Conservation (phyloP, 352 stramenopile species). For the Peronospora farinosa region DNA sequence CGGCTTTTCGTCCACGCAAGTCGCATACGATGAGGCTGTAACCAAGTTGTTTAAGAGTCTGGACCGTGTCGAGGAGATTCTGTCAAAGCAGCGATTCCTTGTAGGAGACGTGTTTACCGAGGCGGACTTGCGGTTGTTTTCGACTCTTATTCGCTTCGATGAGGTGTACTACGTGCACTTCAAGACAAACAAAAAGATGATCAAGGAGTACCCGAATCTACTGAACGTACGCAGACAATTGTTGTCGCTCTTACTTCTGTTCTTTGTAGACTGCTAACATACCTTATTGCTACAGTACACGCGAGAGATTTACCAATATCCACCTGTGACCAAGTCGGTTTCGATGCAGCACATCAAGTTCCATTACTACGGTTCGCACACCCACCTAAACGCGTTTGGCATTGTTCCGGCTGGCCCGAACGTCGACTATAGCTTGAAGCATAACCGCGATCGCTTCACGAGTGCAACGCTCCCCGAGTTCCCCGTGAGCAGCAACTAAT, state of each 20-base stretch:
- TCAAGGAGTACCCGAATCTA: conserved; percentile 86
- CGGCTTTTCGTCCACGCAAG: conserved; percentile 86
- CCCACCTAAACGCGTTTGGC: conserved; percentile 89
- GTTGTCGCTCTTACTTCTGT: neutral
- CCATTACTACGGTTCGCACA: conserved; percentile 95
- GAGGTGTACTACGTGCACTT: conserved; percentile 84
- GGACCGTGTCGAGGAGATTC: conserved; percentile 63
- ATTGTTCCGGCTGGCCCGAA: conserved; percentile 88
- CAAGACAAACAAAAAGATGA: conserved; percentile 85
- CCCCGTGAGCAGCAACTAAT: conserved; percentile 14
- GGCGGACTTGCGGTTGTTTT: conserved; percentile 75
- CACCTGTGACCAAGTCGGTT: conserved; percentile 68
- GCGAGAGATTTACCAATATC: conserved; percentile 90
- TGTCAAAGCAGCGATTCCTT: conserved; percentile 60
- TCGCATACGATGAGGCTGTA: conserved; percentile 82
- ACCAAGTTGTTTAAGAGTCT: conserved; percentile 61
- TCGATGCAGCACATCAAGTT: conserved; percentile 94
- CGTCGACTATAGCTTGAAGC: conserved; percentile 41
- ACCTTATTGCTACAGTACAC: conserved; percentile 42
- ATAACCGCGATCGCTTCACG: conserved; percentile 64
- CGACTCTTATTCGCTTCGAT: conserved; percentile 78
- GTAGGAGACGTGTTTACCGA: conserved; percentile 66
- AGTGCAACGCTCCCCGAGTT: conserved; percentile 32
- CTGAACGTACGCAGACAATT: conserved; percentile 45
- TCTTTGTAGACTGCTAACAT: conserved; percentile 4